phyloP scores from a whole-genome alignment of 148 eudicot genomes.

The Rheum nobile region DNA sequence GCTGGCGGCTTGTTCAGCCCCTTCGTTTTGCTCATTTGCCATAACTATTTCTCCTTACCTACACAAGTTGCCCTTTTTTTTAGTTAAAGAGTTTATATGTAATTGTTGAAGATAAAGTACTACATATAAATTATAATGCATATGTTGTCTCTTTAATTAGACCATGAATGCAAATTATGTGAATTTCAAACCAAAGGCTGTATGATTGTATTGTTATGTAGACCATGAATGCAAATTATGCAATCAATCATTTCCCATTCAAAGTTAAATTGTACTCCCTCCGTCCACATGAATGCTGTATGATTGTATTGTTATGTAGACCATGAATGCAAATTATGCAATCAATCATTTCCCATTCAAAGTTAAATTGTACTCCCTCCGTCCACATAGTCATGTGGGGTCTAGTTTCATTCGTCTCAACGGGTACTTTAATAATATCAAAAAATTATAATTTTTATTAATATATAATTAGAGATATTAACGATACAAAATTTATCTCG shows the following conservation, averaged over 20 bases:
- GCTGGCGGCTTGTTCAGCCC: conserved; percentile 19
- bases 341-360: neutral
- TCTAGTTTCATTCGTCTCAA: no score
- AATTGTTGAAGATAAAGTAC: neutral
- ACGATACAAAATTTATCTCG: no score
- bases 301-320: neutral
- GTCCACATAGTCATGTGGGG: no score
- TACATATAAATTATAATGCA: neutral
- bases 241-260: neutral
- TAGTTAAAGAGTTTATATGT: neutral
- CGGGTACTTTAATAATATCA: no score
- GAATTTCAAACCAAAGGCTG: neutral
- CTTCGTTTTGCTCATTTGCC: conserved; percentile 31
- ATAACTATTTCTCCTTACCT: conserved; percentile 10
- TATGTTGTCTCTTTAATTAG: neutral
- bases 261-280: neutral
- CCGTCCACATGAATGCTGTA: no score
- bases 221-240: neutral
- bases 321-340: neutral
- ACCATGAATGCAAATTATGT: neutral
- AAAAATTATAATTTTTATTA: no score
- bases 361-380: neutral
- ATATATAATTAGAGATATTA: no score
- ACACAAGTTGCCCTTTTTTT: neutral
- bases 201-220: neutral